Evolutionary conservation across 352 stramenopile species (phyloP), one percentile per base, ranked within the genome.

Genomic region (Globisporangium cystogenes): DNA sequence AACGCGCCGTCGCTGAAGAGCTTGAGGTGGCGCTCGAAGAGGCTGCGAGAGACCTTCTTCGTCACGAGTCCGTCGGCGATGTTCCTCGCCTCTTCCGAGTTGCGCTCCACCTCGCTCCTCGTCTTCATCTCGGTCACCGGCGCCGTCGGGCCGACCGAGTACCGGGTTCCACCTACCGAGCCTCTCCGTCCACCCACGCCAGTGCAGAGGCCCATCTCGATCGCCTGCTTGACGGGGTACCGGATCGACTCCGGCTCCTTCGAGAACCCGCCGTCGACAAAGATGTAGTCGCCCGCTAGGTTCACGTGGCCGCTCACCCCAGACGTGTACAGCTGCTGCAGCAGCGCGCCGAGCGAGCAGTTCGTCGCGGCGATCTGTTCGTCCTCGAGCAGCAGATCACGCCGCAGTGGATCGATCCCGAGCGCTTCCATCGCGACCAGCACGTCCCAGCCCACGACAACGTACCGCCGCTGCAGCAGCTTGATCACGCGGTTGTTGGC

Each of bases 401-500:
- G 6, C 7, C 40, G n/a, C 40, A 4, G 18, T 20, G 40, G 40
- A 27, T 45, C 40, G 10, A 45, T 10, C 8, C 40, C 40, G n/a
- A 86, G 59, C n/a, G 66, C 59, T 0, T 74, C 59, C 0, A 70
- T 35, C 10, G 68, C 59, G 1, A 69, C 40, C 1, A 75, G 45
- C 2, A 64, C 39, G 23, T 86, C 74, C 74, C 74, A 86, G 4
- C 74, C 74, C 4, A 74, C 57, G 35, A 86, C 56, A 4, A 76
- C 37, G 40, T 82, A 86, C 0, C 74, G 64, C n/a, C 62, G 47
- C 47, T 86, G 74, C 4, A 86, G 62, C 21, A 79, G 29, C 0
- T 59, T 61, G 23, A 86, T 26, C 16, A 82, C 24, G 37, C 60
- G 57, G 55, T 86, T 86, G 51, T 82, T 64, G 21, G 64, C 65